Evolutionary conservation across 495 filamentous ascomycete genomes (phyloP).

Genomic region (Corynascus novoguineensis): DNA sequence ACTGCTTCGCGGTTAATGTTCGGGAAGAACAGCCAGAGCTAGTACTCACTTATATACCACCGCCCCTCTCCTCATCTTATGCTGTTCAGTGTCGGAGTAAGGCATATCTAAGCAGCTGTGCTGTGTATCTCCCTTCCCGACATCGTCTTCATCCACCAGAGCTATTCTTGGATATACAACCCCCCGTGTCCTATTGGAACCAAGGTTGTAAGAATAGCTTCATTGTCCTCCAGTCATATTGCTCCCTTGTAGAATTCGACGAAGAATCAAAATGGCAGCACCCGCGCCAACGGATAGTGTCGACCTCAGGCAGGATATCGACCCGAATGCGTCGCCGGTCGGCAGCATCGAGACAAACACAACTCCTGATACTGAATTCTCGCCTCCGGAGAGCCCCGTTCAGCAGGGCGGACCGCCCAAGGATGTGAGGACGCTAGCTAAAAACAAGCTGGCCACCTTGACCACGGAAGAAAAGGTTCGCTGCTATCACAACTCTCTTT

Average conservation of each 20-base stretch:
- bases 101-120: slow-evolving; percentile 9
- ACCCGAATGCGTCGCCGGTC: slow-evolving; percentile 37
- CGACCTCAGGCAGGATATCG: slow-evolving; percentile 29
- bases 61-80: slow-evolving; percentile 2
- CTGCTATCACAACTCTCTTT: not conserved
- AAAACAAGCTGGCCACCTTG: slow-evolving; percentile 39
- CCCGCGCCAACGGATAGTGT: slow-evolving; percentile 21
- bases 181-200: not conserved
- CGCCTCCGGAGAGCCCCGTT: slow-evolving; percentile 44
- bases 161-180: not conserved
- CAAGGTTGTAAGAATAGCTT: not conserved
- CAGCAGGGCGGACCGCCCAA: slow-evolving; percentile 25
- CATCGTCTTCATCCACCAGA: not conserved
- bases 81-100: not conserved
- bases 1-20: slow-evolving; percentile 21
- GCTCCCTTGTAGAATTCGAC: not conserved
- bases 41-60: slow-evolving; percentile 15
- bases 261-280: slow-evolving; percentile 11
- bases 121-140: slow-evolving; percentile 7
- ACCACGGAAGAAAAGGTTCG: slow-evolving; percentile 52
- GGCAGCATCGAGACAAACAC: slow-evolving; percentile 40
- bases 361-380: slow-evolving; percentile 47
- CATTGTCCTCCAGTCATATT: not conserved
- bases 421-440: slow-evolving; percentile 35
- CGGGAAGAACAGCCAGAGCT: slow-evolving; percentile 9